Evolutionary conservation across 2,329 filamentous ascomycete genomes (phyloP).

Genomic region (Onygenales sp.): DNA sequence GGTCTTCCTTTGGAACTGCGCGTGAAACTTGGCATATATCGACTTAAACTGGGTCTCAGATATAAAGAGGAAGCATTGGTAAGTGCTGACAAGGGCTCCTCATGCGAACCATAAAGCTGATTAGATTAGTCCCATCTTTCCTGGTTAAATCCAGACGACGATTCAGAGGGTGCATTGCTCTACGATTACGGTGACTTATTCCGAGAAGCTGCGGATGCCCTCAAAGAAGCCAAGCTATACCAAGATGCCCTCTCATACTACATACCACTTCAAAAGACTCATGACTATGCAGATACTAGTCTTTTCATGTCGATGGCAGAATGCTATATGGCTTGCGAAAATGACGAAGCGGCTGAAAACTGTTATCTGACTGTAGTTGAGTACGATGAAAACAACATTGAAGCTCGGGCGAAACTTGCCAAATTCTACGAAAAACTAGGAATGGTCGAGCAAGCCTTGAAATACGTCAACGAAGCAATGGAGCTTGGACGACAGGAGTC

Average conservation of each 20-base stretch:
- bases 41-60: slow-evolving; percentile 59
- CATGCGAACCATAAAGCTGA: slow-evolving; percentile 2
- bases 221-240: slow-evolving; percentile 43
- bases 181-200: slow-evolving; percentile 70
- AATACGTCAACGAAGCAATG: slow-evolving; percentile 67
- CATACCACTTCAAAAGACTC: slow-evolving; percentile 39
- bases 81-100: slow-evolving; percentile 23
- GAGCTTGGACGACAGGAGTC: slow-evolving; percentile 44
- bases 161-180: slow-evolving; percentile 41
- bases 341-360: slow-evolving; percentile 62
- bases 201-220: slow-evolving; percentile 55
- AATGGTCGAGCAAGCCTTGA: slow-evolving; percentile 65
- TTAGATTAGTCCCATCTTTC: slow-evolving; percentile 51
- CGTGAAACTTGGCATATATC: slow-evolving; percentile 72
- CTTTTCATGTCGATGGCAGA: slow-evolving; percentile 43
- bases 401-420: slow-evolving; percentile 69
- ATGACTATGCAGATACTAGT: slow-evolving; percentile 38
- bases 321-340: slow-evolving; percentile 58
- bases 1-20: slow-evolving; percentile 73
- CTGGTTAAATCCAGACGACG: slow-evolving; percentile 58
- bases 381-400: slow-evolving; percentile 60
- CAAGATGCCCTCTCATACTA: slow-evolving; percentile 52
- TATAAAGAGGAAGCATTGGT: slow-evolving; percentile 63
- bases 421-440: slow-evolving; percentile 73
- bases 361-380: slow-evolving; percentile 68